These are phyloP conservation scores for Eucommia ulmoides DNA, from an alignment of 257 asterid species.

Conservation along the genomic window DNA sequence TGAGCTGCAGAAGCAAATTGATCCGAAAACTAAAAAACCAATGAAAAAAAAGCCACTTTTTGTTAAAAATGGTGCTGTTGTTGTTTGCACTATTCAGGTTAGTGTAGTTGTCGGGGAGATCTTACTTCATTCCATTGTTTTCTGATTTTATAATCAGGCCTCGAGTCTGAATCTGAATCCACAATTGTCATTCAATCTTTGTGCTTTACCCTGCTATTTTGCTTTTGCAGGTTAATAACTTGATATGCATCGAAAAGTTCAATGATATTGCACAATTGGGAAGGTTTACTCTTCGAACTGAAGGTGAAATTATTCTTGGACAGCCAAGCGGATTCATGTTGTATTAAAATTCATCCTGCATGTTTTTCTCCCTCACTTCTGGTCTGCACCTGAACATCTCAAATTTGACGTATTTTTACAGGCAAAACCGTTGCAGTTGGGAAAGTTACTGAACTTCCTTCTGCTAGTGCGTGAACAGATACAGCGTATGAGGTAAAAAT, in stretches of 20 bases:
- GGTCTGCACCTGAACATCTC: neutral
- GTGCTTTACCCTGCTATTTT: neutral
- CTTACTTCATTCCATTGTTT: too few species aligned
- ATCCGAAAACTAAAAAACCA: slow-evolving; percentile 62
- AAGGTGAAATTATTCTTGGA: slow-evolving; percentile 36
- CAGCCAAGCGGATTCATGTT: neutral
- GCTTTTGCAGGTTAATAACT: slow-evolving; percentile 44
- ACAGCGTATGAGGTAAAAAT: neutral
- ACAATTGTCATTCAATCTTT: too few species aligned
- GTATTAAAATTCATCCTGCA: too few species aligned
- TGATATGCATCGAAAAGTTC: slow-evolving; percentile 75
- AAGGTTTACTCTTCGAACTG: slow-evolving; percentile 87
- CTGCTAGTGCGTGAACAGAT: slow-evolving; percentile 6
- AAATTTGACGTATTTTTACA: slow-evolving; percentile 14
- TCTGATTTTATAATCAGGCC: too few species aligned
- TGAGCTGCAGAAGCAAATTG: slow-evolving; percentile 66
- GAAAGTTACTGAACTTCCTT: slow-evolving; percentile 30
- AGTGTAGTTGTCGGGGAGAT: too few species aligned
- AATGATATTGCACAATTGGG: slow-evolving; percentile 76
- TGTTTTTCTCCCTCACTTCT: slow-evolving; percentile 6
- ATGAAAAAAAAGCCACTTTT: slow-evolving; percentile 83
- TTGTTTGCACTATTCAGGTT: slow-evolving; percentile 78
- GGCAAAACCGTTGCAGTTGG: slow-evolving; percentile 79
- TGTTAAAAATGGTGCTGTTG: slow-evolving; percentile 75
- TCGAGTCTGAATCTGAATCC: too few species aligned